Evolutionary conservation across 2,329 filamentous ascomycete genomes (phyloP), one percentile per base, ranked within the genome.

Genomic region (Epichloe hybrida): DNA sequence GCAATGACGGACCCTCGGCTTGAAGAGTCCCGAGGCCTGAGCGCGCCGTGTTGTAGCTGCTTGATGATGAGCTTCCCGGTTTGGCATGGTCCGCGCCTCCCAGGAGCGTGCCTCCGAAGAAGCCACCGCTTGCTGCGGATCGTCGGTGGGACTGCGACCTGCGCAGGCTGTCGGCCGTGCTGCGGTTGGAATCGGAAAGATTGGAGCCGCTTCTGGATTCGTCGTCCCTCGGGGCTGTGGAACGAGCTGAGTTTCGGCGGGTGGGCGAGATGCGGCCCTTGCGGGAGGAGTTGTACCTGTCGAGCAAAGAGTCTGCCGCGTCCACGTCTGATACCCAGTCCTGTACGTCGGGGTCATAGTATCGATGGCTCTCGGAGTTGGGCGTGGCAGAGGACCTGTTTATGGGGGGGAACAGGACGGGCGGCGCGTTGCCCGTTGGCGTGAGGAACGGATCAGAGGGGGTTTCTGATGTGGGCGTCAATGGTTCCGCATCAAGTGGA

Each of bases 291-390:
- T 67, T 66, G 60, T 72, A 69, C 45, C 69, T 70, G 2, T 71
- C 66, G 17, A 80, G 66, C 8, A 80, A 65, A 1, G 73, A 69
- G 53, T 79, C 76, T 1, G 74, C 72, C 2, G 72, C 74, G 53
- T 80, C 76, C 1, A 79, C 69, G 37, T 79, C 75, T 0, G 72
- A 71, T 44, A 78, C 75, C 77, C 77, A 81, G 54, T 75, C 73
- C 51, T 75, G 74, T 2, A 80, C 76, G 35, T 80, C 77, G 0
- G 72, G 72, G 56, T 80, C 73, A 39, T 62, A 58, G 35, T 63
- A 58, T 4, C 58, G 61, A 20, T 53, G 20, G 46, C 56, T 58
- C n/a, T 75, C 71, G 1, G 71, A 69, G 49, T 67, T 72, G 1
- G 70, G 69, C 2, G 67, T 69, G 36, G 59, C 58, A 1, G 66